phyloP scores from a whole-genome alignment of 78 protist species.

The Dictyostelium citrinum region DNA sequence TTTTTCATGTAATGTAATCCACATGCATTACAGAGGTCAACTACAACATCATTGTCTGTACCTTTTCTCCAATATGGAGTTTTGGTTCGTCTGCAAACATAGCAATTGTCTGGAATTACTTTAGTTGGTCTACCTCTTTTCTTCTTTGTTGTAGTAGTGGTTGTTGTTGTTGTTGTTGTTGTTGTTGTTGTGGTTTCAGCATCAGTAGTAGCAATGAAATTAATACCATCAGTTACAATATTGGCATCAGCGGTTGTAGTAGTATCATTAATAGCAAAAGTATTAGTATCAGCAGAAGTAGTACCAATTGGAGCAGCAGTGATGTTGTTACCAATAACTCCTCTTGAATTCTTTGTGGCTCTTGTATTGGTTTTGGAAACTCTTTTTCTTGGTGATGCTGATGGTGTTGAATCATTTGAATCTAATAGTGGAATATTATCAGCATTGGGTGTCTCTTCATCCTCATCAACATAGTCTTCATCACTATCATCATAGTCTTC shows the following conservation, averaged over 20 bases:
- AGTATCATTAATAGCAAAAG: neutral
- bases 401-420: neutral
- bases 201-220: neutral
- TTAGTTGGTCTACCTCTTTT: neutral
- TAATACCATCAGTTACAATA: neutral
- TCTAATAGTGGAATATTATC: neutral
- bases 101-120: neutral
- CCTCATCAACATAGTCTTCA: neutral
- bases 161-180: too few species aligned
- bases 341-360: neutral
- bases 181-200: too few species aligned
- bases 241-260: neutral
- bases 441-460: neutral
- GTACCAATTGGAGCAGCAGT: neutral
- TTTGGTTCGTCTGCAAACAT: neutral
- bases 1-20: neutral
- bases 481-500: neutral
- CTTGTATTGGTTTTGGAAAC: neutral
- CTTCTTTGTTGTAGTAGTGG: neutral
- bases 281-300: neutral
- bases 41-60: neutral
- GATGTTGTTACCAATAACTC: neutral
- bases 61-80: neutral
- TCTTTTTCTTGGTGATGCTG: neutral
- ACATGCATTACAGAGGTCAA: conserved; percentile 27